A percentile compares a stretch with the other conserved stretches of the same genome.
These are phyloP conservation scores for Isoetes taiwanensis DNA, from an alignment of 75 land plant genomes.

Conservation along the genomic window DNA sequence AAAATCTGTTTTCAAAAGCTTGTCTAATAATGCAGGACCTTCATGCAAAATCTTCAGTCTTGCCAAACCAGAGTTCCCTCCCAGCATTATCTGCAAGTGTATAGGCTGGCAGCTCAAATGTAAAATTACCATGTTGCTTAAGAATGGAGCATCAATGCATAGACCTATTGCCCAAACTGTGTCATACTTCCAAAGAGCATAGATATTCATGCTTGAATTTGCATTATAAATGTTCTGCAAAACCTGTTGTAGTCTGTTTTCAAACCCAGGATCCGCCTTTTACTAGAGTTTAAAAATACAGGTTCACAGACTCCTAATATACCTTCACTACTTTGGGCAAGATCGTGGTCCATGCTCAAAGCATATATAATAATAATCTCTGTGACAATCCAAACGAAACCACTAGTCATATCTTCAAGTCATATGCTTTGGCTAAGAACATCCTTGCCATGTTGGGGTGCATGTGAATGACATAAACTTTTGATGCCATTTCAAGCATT, in stretches of 20 bases:
- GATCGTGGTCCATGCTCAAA: too few species aligned
- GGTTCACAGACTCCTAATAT: too few species aligned
- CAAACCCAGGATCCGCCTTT: too few species aligned
- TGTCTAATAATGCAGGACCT: not conserved
- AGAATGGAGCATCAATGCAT: slow-evolving; percentile 9
- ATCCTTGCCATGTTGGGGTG: slow-evolving; percentile 47
- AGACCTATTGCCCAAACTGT: slow-evolving; percentile 13
- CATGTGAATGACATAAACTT: slow-evolving; percentile 59
- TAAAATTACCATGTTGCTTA: not conserved
- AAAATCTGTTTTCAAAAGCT: slow-evolving; percentile 7
- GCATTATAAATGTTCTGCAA: too few species aligned
- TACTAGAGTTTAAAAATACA: too few species aligned
- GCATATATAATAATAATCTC: slow-evolving; percentile 47
- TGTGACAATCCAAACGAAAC: slow-evolving; percentile 80
- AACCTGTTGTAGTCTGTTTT: too few species aligned
- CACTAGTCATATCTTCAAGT: slow-evolving; percentile 26
- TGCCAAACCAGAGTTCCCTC: slow-evolving; percentile 9
- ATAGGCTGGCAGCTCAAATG: not conserved
- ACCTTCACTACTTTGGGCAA: too few species aligned
- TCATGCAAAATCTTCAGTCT: not conserved
- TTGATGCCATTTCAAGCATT: slow-evolving; percentile 48
- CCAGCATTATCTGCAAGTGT: too few species aligned
- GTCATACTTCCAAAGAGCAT: slow-evolving; percentile 28
- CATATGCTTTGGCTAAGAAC: slow-evolving; percentile 38
- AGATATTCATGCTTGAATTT: slow-evolving; percentile 15